These are phyloP conservation scores for Dothideomycetes sp. DNA, from an alignment of 2,329 filamentous ascomycete genomes.

Conservation along the genomic window DNA sequence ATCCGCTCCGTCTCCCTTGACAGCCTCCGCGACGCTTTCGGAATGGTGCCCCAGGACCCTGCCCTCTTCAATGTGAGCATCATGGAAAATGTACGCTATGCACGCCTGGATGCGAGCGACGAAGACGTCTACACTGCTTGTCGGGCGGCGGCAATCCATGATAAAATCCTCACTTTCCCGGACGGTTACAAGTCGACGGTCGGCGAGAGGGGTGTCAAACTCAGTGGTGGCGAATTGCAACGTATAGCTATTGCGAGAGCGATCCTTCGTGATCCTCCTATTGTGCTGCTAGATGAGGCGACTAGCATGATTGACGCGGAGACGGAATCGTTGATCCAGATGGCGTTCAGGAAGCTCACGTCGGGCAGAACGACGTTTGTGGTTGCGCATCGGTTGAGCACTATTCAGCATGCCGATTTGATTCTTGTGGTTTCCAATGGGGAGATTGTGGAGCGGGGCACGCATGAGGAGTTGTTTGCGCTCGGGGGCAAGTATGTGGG, in stretches of 20 bases:
- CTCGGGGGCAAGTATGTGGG: constrained; percentile 20
- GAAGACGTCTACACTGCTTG: constrained; percentile 51
- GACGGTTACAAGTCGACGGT: constrained; percentile 64
- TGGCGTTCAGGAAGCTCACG: constrained; percentile 49
- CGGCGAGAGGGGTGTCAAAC: constrained; percentile 64
- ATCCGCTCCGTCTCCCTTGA: constrained; percentile 47
- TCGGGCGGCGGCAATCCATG: constrained; percentile 50
- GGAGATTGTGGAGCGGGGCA: constrained; percentile 60
- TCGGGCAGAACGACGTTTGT: constrained; percentile 60
- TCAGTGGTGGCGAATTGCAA: constrained; percentile 80
- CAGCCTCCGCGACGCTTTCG: constrained; percentile 47
- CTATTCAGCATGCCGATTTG: constrained; percentile 65
- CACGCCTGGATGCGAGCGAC: constrained; percentile 48
- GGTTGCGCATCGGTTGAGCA: constrained; percentile 66
- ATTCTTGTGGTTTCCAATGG: constrained; percentile 70
- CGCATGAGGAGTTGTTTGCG: constrained; percentile 58
- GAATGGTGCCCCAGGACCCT: constrained; percentile 55
- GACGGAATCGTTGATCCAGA: constrained; percentile 43
- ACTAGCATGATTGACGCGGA: constrained; percentile 55
- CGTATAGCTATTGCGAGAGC: constrained; percentile 65
- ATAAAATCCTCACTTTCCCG: constrained; percentile 50
- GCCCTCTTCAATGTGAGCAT: constrained; percentile 54
- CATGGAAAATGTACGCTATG: constrained; percentile 55
- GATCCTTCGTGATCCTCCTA: constrained; percentile 53
- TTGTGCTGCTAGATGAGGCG: constrained; percentile 66